These are phyloP conservation scores for Leavenworthia alabamica DNA, from an alignment of 345 rosid species.

Conservation along the genomic window DNA sequence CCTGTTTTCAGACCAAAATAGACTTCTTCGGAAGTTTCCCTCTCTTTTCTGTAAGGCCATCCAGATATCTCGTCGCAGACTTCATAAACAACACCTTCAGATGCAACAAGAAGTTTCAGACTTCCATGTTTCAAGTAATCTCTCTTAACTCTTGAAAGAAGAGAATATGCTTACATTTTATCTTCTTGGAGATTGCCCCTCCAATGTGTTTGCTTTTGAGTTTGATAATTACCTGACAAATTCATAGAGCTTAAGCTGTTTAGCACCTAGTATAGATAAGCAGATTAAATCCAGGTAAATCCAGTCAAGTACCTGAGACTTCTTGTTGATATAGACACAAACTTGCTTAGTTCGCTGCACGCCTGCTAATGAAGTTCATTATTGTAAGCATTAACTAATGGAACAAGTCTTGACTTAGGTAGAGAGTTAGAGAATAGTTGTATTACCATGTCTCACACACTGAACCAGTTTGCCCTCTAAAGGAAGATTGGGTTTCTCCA, in stretches of 20 bases:
- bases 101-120: conserved; percentile 7
- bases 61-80: conserved; percentile 66
- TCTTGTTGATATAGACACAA: conserved; percentile 27
- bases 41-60: conserved; percentile 77
- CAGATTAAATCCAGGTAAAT: not conserved
- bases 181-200: conserved; percentile 33
- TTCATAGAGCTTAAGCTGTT: not conserved
- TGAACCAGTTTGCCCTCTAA: conserved; percentile 18
- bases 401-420: not conserved
- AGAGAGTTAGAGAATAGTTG: not conserved
- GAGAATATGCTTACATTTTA: conserved; percentile 20
- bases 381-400: conserved; percentile 3
- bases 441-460: conserved; percentile 17
- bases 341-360: conserved; percentile 22
- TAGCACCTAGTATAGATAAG: not conserved
- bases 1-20: conserved; percentile 82
- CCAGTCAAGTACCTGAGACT: conserved; percentile 24
- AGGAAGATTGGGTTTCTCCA: not conserved
- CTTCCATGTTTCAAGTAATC: not conserved
- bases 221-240: conserved; percentile 27
- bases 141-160: not conserved
- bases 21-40: conserved; percentile 61
- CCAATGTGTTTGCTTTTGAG: conserved; percentile 36
- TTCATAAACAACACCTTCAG: conserved; percentile 65
- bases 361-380: not conserved